phyloP scores from a whole-genome alignment of 306 rosid species.

The Citrullus amarus region DNA sequence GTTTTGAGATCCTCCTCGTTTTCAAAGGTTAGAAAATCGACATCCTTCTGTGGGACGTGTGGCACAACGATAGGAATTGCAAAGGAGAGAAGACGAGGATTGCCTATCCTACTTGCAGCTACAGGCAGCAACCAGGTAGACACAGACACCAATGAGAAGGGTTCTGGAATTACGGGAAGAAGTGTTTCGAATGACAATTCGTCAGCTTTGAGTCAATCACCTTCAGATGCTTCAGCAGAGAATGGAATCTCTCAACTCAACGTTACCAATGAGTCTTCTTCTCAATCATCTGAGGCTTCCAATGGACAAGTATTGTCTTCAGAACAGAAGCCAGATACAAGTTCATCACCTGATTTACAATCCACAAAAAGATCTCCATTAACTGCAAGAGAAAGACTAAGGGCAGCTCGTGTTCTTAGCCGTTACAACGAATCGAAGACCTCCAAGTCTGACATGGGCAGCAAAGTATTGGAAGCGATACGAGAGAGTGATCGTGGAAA shows the following conservation, averaged over 20 bases:
- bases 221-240: conserved; percentile 11
- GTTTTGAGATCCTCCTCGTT: conserved; percentile 38
- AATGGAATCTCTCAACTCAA: conserved; percentile 23
- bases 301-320: conserved; percentile 22
- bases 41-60: conserved; percentile 21
- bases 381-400: conserved; percentile 73
- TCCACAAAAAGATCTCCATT: conserved; percentile 33
- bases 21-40: conserved; percentile 25
- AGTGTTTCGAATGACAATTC: conserved; percentile 17
- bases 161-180: conserved; percentile 23
- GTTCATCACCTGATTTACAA: conserved; percentile 19
- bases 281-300: conserved; percentile 35
- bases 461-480: conserved; percentile 62
- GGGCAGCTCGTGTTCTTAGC: conserved; percentile 62
- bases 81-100: conserved; percentile 26
- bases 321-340: conserved; percentile 20
- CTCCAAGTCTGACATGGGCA: conserved; percentile 54
- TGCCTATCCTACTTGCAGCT: conserved; percentile 44
- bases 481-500: conserved; percentile 76
- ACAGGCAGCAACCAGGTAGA: conserved; percentile 56
- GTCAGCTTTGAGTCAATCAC: conserved; percentile 16
- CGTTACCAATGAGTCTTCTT: conserved; percentile 15
- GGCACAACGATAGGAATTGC: conserved; percentile 23
- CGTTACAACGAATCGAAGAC: conserved; percentile 46
- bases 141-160: conserved; percentile 35